These are phyloP conservation scores for Spathaspora hagerdaliae DNA, from an alignment of 805 yeast species.

Conservation along the genomic window DNA sequence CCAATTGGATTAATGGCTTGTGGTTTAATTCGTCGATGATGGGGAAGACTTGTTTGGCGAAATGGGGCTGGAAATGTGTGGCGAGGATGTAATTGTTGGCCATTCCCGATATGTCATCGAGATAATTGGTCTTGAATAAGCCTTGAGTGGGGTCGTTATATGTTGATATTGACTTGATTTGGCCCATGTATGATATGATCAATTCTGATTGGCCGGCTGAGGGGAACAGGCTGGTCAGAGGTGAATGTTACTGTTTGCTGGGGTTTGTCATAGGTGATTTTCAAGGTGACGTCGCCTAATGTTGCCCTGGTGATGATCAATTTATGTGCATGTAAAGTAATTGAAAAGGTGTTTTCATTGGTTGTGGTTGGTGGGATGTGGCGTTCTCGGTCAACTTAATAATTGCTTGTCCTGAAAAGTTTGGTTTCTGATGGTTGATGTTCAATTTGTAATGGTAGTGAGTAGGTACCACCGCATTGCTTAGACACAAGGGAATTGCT, in stretches of 20 bases:
- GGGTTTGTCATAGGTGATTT: slow-evolving; percentile 37
- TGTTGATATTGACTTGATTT: slow-evolving; percentile 46
- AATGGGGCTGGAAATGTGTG: slow-evolving; percentile 70
- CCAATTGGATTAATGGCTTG: slow-evolving; percentile 49
- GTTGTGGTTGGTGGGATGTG: slow-evolving; percentile 4
- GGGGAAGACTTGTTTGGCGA: slow-evolving; percentile 62
- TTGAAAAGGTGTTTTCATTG: slow-evolving; percentile 3
- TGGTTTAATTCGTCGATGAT: slow-evolving; percentile 61
- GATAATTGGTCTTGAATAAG: slow-evolving; percentile 63
- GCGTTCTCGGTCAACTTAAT: slow-evolving; percentile 27
- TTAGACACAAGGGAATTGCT: slow-evolving; percentile 4
- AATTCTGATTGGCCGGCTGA: background rate
- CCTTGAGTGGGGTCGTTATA: slow-evolving; percentile 59
- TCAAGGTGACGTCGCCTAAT: slow-evolving; percentile 17
- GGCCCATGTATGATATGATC: slow-evolving; percentile 45
- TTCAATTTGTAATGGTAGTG: slow-evolving; percentile 34
- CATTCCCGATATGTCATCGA: slow-evolving; percentile 45
- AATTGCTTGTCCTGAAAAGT: slow-evolving; percentile 41
- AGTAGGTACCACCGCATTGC: slow-evolving; percentile 25
- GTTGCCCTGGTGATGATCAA: slow-evolving; percentile 35
- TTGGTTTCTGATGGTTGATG: slow-evolving; percentile 43
- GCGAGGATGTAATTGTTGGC: slow-evolving; percentile 54
- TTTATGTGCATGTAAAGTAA: slow-evolving; percentile 40
- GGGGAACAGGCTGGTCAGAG: slow-evolving; percentile 8
- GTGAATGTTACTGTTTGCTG: slow-evolving; percentile 31